A percentile compares a stretch with the other conserved stretches of the same genome.
These are phyloP conservation scores for Agaricus bisporus DNA, from an alignment of 768 basidiomycete genomes.

Conservation along the genomic window DNA sequence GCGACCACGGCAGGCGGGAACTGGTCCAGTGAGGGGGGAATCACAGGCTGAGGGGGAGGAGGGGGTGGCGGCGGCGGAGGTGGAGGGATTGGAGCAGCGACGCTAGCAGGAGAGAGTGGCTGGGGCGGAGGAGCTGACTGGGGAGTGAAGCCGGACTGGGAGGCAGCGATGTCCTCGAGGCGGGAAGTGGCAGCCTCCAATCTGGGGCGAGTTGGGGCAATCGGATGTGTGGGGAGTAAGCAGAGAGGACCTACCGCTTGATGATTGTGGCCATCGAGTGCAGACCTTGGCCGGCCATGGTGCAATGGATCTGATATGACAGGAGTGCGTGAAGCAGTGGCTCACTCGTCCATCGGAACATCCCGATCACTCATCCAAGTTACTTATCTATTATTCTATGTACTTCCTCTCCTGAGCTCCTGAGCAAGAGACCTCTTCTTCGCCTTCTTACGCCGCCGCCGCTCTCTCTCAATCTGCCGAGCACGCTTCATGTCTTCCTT, in stretches of 20 bases:
- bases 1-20: conserved; percentile 58
- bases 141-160: conserved; percentile 21
- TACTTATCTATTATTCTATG: too few relatives aligned
- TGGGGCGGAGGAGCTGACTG: conserved; percentile 7
- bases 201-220: conserved; percentile 36
- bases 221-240: conserved; percentile 6
- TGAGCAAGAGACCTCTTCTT: conserved; percentile 58
- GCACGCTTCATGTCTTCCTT: conserved; percentile 64
- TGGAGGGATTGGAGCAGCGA: conserved; percentile 5
- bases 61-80: conserved; percentile 24
- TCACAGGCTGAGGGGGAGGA: conserved; percentile 29
- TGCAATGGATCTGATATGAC: conserved; percentile 10
- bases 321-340: not conserved
- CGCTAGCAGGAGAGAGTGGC: conserved; percentile 1
- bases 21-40: conserved; percentile 27
- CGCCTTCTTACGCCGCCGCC: conserved; percentile 70
- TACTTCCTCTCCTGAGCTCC: conserved; percentile 12
- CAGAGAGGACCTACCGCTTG: conserved; percentile 53
- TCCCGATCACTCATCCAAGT: conserved; percentile 10
- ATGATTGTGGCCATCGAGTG: conserved; percentile 78
- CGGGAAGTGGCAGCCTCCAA: conserved; percentile 91
- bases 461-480: conserved; percentile 70
- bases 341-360: conserved; percentile 7
- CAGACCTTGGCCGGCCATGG: conserved; percentile 38
- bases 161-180: conserved; percentile 81